Base-by-base conservation (phyloP, 805 yeast genomes). In the Nakazawaea populi region DNA sequence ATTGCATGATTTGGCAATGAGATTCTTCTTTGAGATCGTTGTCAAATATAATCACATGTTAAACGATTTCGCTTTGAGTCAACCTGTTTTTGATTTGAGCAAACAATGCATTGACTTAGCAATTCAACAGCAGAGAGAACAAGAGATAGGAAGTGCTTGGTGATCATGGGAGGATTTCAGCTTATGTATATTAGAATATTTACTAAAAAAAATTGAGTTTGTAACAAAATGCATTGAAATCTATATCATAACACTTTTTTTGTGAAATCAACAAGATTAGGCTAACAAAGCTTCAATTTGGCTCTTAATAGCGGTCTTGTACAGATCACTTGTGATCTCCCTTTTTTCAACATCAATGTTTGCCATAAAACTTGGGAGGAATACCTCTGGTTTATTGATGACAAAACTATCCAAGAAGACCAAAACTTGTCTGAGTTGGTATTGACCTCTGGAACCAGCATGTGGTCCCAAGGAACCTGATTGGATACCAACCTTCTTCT, bases 81-180 rank as follows among this genome's bases (percentile, higher is more conserved):
- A 85, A 4, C 80, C 80, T 44, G 87, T 86, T 5, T 79, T 80
- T 59, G 80, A 79, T 55, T 70, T 85, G 55, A 89, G 89, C 14
- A 83, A 83, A 60, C 81, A 88, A 83, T 86, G 86, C 30, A 74
- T 83, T 51, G 90, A 85, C 56, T 75, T 75, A 32, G 85, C 85
- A 12, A 69, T 79, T 49, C 81, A 79, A 14, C 80, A 78, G 51
- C 72, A 71, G 53, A 69, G 64, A 49, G 66, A 66, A 49, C 55
- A 55, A 40, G 50, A 51, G 42, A 36, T 47, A 28, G 30, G 24
- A 28, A 9, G 42, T 14, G 43, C n/a, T 18, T 32, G 37, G 35
- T 39, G 38, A 27, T 27, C 8, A 24, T 27, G 10, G 10, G 40
- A 18, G 24, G 24, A 18, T 18, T 18, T 18, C 24, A 18, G 24